Base-by-base conservation (phyloP, 352 stramenopile species). In the Phytopythium delawarense region DNA sequence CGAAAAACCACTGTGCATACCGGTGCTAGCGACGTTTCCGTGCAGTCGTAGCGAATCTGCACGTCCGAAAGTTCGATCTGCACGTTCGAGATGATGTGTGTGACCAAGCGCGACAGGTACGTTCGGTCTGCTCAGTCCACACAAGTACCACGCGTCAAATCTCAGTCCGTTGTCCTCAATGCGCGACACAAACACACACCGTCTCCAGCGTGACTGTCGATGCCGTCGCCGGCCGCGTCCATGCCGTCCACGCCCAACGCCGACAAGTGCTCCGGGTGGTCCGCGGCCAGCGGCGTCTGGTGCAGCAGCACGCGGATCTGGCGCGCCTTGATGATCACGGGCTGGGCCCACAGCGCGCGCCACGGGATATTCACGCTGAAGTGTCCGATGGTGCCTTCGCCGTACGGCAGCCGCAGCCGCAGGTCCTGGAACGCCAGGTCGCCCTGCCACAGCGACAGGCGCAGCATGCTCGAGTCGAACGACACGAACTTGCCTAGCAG, bases 401-500 rank as follows among this genome's bases (percentile, higher is more conserved):
- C 87, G 66, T 92, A 91, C 53, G 81, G 83, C 32, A 96, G 70
- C 8, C 83, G 82, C 61, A 96, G 71, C 64, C 92, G 72, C 21
- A 96, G 71, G 58, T 96, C 76, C 51, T 84, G 76, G 67, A 96
- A 96, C 15, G 84, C 88, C 66, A 96, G 34, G 51, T 96, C 87
- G 54, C 87, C 87, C 58, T 93, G 84, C 87, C 87, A 96, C 58
- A 96, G 76, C 65, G 81, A 91, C 52, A 96, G 67, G 61, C 81
- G 75, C 44, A 96, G 77, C 85, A 93, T 92, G 54, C 58, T 88
- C 63, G 87, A 84, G 70, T 96, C 81, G 63, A 96, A 92, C 18
- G 81, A 90, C 72, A 96, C 81, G 66, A 96, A 94, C 76, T 93
- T 96, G 49, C 87, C 87, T 60, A 96, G 81, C 59, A 96, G 64